Evolutionary conservation across 108 stramenopile species (phyloP).

Genomic region (Skeletonema tropicum): DNA sequence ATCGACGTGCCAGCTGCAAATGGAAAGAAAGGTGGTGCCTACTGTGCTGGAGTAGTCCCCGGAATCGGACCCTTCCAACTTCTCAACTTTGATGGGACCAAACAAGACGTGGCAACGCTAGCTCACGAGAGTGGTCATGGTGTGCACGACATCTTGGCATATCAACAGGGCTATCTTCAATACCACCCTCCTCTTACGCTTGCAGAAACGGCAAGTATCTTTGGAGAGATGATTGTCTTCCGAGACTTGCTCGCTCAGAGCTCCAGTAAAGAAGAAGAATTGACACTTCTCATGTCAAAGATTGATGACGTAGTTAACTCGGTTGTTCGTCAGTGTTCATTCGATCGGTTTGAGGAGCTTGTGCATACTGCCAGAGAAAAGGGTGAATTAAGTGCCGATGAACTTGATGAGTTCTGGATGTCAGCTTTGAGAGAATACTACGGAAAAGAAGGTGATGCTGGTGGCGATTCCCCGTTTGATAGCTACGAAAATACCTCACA

Average conservation of each 20-base stretch:
- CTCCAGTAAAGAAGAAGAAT: constrained; percentile 34
- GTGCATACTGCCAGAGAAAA: constrained; percentile 48
- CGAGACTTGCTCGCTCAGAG: constrained; percentile 42
- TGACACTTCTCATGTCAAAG: constrained; percentile 53
- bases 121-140: constrained; percentile 59
- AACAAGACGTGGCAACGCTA: constrained; percentile 46
- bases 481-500: constrained; percentile 44
- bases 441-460: constrained; percentile 41
- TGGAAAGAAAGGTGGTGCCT: constrained; percentile 56
- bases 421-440: constrained; percentile 52
- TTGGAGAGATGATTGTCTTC: constrained; percentile 62
- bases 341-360: constrained; percentile 57
- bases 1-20: constrained; percentile 54
- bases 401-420: constrained; percentile 51
- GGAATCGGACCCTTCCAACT: constrained; percentile 56
- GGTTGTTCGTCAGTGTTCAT: constrained; percentile 55
- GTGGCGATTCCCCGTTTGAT: constrained; percentile 52
- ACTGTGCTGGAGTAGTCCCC: constrained; percentile 52
- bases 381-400: constrained; percentile 47
- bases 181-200: constrained; percentile 57
- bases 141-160: constrained; percentile 50
- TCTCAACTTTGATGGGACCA: constrained; percentile 58
- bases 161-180: constrained; percentile 50
- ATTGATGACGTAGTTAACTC: constrained; percentile 55
- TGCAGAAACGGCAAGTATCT: constrained; percentile 53